Evolutionary conservation across 805 yeast species (phyloP), one percentile per base, ranked within the genome.

Genomic region (Saturnispora sekii): DNA sequence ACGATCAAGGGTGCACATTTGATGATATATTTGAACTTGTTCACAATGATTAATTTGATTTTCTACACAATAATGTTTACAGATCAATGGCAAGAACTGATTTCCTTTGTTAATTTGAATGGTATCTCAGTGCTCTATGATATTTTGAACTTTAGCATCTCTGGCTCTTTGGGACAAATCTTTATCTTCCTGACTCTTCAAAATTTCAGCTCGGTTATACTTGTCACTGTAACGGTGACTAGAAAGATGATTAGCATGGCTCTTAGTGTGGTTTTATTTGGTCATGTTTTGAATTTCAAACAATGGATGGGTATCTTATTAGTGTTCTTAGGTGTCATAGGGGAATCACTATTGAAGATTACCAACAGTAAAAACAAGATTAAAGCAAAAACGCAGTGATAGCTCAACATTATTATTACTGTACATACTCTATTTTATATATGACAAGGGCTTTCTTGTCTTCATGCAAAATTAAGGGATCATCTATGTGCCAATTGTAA

Each of bases 201-300:
- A 53, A 72, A 76, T 47, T 93, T 85, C 59, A 96, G 90, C 40
- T 86, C 96, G 2, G 67, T 93, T 48, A 75, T 84, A 0, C 68
- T 93, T 44, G 88, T 90, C 28, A 90, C 96, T 35, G 90, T 94
- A 14, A 93, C 97, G 0, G 97, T 93, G 9, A 90, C 98, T 1
- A 74, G 99, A 54, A 93, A 93, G 58, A 90, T 93, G 96, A 68
- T 88, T 40, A 87, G 97, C 34, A 90, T 93, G 97, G 72, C 88
- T 31, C 64, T 90, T 43, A 84, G 95, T 56, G 96, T 93, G 41
- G 61, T 86, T 3, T 66, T 90, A 51, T 90, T 87, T 64, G 90
- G 93, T n/a, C 97, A 93, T 59, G 58, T 61, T 5, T 72, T 93
- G 51, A 69, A 65, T 30, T 7, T 45, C 3, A 62, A 67, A 8